phyloP scores from a whole-genome alignment of 805 yeast genomes.

The Metschnikowia lunata region DNA sequence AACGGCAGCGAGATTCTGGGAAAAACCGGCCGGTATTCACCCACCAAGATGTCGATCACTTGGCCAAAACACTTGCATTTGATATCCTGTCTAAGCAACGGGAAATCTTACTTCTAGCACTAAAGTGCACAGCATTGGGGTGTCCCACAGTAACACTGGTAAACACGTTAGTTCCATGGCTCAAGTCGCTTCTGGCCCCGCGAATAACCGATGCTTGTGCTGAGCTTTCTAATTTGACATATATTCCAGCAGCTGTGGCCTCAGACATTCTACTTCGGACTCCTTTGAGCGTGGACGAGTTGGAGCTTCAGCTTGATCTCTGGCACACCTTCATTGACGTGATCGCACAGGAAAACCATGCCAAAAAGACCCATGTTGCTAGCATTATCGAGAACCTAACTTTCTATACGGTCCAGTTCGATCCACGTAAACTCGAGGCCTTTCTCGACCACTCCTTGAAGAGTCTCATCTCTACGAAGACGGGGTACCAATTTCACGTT shows the following conservation, averaged over 20 bases:
- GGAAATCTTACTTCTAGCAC: background rate
- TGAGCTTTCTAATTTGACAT: slow-evolving; percentile 23
- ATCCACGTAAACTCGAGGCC: slow-evolving; percentile 18
- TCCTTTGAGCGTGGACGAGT: slow-evolving; percentile 30
- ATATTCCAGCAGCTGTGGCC: slow-evolving; percentile 37
- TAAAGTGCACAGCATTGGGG: slow-evolving; percentile 3
- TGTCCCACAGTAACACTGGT: slow-evolving; percentile 3
- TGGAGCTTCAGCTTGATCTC: slow-evolving; percentile 32
- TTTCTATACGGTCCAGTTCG: slow-evolving; percentile 25
- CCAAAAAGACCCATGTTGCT: slow-evolving; percentile 15
- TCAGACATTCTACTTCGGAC: slow-evolving; percentile 37
- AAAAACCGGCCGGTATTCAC: background rate
- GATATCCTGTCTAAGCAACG: background rate
- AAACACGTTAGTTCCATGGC: slow-evolving; percentile 22
- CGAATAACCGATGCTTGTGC: slow-evolving; percentile 30
- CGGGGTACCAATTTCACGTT: slow-evolving; percentile 21
- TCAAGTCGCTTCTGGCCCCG: slow-evolving; percentile 28
- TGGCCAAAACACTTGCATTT: background rate
- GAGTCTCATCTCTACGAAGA: slow-evolving; percentile 15
- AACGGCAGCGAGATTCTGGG: background rate
- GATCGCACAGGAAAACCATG: slow-evolving; percentile 21
- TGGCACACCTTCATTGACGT: slow-evolving; percentile 28
- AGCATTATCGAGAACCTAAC: slow-evolving; percentile 24
- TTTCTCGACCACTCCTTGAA: slow-evolving; percentile 18
- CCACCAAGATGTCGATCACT: background rate